Conservation (phyloP, 257 asterid species). For the Lithospermum erythrorhizon region DNA sequence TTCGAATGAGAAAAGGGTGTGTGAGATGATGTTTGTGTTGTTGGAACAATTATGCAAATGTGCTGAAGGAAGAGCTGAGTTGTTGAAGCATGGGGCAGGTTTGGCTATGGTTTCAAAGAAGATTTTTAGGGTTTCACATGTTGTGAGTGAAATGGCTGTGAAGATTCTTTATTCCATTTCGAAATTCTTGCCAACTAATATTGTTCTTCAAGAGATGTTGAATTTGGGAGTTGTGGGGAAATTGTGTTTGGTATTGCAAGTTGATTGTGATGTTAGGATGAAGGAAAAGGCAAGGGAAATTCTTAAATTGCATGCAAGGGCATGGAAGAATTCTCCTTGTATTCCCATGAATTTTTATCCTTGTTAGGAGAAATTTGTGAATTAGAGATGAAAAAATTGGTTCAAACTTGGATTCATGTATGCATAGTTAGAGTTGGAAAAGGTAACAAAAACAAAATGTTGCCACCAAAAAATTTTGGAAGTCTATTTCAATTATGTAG, state of each 20-base stretch:
- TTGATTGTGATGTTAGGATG: constrained; percentile 14
- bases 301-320: constrained; percentile 27
- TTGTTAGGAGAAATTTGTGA: too few relatives aligned
- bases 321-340: constrained; percentile 47
- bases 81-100: constrained; percentile 46
- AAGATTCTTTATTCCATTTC: constrained; percentile 24
- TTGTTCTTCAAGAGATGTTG: constrained; percentile 44
- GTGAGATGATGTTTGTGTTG: constrained; percentile 33
- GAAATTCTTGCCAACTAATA: constrained; percentile 28
- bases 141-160: constrained; percentile 39
- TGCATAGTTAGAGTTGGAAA: background rate
- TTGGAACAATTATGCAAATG: constrained; percentile 32
- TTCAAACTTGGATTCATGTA: too few relatives aligned
- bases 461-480: background rate
- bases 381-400: too few relatives aligned
- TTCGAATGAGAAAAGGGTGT: constrained; percentile 20
- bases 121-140: constrained; percentile 34
- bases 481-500: background rate
- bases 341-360: constrained; percentile 3
- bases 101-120: constrained; percentile 34
- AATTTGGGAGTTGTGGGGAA: constrained; percentile 39
- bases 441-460: background rate
- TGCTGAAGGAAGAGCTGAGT: constrained; percentile 61
- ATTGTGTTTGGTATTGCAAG: constrained; percentile 44
- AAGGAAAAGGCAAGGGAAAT: constrained; percentile 45